A percentile compares a stretch with the other conserved stretches of the same genome.
Conservation (phyloP, 768 basidiomycete species). For the Boletus patriciae region DNA sequence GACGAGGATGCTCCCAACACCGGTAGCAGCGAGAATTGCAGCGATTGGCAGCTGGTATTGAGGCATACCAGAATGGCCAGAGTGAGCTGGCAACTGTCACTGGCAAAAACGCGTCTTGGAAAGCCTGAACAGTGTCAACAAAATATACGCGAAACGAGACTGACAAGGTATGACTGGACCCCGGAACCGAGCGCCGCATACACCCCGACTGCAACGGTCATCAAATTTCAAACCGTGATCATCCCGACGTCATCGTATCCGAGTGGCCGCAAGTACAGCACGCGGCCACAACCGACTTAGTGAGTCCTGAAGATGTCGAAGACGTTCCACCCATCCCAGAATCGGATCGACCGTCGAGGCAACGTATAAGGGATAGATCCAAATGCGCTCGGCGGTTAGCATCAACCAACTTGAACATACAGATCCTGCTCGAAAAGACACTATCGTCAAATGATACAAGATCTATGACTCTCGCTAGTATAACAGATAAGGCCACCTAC, state of each 20-base stretch:
- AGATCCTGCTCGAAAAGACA: too few relatives aligned
- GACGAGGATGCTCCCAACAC: slow-evolving; percentile 44
- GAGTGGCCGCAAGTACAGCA: too few relatives aligned
- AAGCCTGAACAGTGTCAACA: background rate
- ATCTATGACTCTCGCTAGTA: too few relatives aligned
- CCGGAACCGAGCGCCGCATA: slow-evolving; percentile 10
- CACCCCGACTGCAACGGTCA: background rate
- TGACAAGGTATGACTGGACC: slow-evolving; percentile 5
- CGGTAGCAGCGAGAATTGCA: slow-evolving; percentile 43
- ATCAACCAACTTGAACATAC: too few relatives aligned
- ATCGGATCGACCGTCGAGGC: too few relatives aligned
- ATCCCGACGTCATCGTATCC: background rate
- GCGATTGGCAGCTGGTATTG: slow-evolving; percentile 59
- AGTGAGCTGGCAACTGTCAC: background rate
- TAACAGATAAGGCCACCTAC: too few relatives aligned
- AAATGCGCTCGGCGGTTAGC: too few relatives aligned
- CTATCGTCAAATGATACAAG: too few relatives aligned
- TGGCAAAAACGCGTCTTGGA: background rate
- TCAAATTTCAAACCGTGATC: background rate
- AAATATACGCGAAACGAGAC: background rate
- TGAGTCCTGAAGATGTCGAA: too few relatives aligned
- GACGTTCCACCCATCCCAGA: too few relatives aligned
- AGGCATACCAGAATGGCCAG: slow-evolving; percentile 44
- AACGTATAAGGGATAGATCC: too few relatives aligned
- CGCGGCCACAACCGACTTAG: too few relatives aligned